Evolutionary conservation across 768 basidiomycete genomes (phyloP).

Genomic region (Psilocybe tampanensis): DNA sequence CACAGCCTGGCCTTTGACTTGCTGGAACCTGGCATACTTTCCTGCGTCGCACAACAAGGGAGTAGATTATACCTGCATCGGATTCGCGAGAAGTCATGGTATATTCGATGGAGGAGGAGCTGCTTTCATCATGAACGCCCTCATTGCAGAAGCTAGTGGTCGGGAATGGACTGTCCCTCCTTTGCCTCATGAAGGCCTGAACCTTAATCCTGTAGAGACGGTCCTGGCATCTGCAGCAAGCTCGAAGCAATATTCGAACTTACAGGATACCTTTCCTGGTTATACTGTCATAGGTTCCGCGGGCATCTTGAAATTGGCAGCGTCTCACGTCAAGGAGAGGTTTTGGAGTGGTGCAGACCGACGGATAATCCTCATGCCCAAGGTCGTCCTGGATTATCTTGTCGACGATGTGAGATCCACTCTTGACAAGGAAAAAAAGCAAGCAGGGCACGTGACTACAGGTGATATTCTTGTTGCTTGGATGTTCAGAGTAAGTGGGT

Average conservation of each 20-base stretch:
- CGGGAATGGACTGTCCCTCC: conserved; percentile 38
- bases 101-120: conserved; percentile 45
- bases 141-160: conserved; percentile 41
- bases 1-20: conserved; percentile 37
- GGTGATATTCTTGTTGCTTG: conserved; percentile 45
- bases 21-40: conserved; percentile 47
- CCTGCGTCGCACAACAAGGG: conserved; percentile 31
- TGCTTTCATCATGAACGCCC: conserved; percentile 35
- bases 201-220: conserved; percentile 34
- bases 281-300: conserved; percentile 31
- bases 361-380: conserved; percentile 35
- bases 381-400: conserved; percentile 26
- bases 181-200: conserved; percentile 31
- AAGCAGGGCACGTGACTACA: conserved; percentile 27
- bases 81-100: conserved; percentile 43
- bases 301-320: conserved; percentile 32
- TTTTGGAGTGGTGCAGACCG: conserved; percentile 39
- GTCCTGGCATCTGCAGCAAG: conserved; percentile 24
- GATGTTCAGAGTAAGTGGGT: conserved; percentile 36
- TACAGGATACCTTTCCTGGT: conserved; percentile 18
- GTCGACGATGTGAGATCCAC: conserved; percentile 31
- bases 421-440: conserved; percentile 19
- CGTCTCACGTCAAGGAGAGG: conserved; percentile 37
- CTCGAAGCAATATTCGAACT: conserved; percentile 6
- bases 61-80: conserved; percentile 38